Evolutionary conservation across 495 filamentous ascomycete species (phyloP).

Genomic region (Emericellopsis terricola): DNA sequence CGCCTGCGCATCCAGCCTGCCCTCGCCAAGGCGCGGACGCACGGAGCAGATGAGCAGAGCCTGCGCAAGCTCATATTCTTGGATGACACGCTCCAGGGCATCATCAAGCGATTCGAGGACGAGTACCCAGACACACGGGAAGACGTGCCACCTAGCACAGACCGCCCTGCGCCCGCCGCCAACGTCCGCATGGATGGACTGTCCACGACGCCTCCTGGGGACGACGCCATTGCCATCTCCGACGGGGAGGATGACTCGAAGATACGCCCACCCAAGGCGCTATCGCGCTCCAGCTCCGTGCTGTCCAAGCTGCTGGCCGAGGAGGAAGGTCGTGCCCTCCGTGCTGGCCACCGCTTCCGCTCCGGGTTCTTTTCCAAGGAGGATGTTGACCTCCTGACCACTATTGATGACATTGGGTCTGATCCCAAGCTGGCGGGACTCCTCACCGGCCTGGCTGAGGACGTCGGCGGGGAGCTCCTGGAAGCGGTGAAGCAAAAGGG

Average conservation of each 20-base stretch:
- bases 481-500: constrained; percentile 36
- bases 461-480: constrained; percentile 32
- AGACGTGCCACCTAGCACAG: constrained; percentile 8
- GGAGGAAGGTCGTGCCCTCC: constrained; percentile 81
- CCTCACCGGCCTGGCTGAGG: constrained; percentile 44
- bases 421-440: constrained; percentile 34
- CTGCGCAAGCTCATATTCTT: constrained; percentile 53
- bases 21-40: constrained; percentile 48
- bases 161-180: constrained; percentile 2
- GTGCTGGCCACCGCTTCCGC: constrained; percentile 65
- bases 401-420: constrained; percentile 28
- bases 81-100: constrained; percentile 69
- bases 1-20: constrained; percentile 68
- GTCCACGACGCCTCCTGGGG: constrained; percentile 19
- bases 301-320: constrained; percentile 63
- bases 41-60: constrained; percentile 19
- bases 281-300: constrained; percentile 57
- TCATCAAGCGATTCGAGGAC: constrained; percentile 89
- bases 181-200: constrained; percentile 14
- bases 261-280: constrained; percentile 16
- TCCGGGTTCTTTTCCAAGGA: constrained; percentile 33
- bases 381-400: constrained; percentile 22
- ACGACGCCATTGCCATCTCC: constrained; percentile 12
- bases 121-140: constrained; percentile 84
- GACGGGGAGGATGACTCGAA: constrained; percentile 20